Evolutionary conservation across 2,329 filamentous ascomycete genomes (phyloP), one percentile per base, ranked within the genome.

Genomic region (Tolypocladium capitatum): DNA sequence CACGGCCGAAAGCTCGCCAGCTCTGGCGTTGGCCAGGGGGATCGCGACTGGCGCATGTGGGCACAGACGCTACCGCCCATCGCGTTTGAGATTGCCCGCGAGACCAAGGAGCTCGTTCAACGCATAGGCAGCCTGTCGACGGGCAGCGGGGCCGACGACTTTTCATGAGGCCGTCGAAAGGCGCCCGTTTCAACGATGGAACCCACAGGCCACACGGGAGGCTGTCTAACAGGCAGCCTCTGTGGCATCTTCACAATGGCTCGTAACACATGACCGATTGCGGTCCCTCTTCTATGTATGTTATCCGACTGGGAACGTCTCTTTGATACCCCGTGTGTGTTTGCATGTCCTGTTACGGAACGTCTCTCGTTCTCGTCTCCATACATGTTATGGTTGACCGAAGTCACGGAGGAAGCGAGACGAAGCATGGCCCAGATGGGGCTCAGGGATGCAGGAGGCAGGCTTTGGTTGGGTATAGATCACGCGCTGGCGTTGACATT

Each of bases 21-120:
- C 33, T 65, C 72, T 3, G 74, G 73, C 43, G 66, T 71, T 16
- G 46, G 51, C 18, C 70, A 71, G 36, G 68, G 76, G 43, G 71
- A 74, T 47, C 68, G 72, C 51, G 73, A 78, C 53, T 81, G 78
- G 78, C 72, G 72, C 52, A 71, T 73, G 58, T 83, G 83, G 71
- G 83, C 76, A 47, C 81, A 84, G 62, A 81, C 78, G 28, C 68
- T 94, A 45, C 86, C 86, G 11, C 86, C 86, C 2, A 81, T 92
- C 55, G 86, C 86, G n/a, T 94, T 94, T 64, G 84, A 88, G 65
- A 84, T 91, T 60, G 87, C 85, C 7, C 75, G 84, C 50, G 84
- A 89, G 65, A 85, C 84, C 46, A 92, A 91, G 70, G 86, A 86
- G 61, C 68, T 87, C 50, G 64, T 65, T 24, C 67, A 72, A 53